A percentile compares a stretch with the other conserved stretches of the same genome.
Conservation (phyloP, 164 flowering plant species). For the Stephania cephalantha region DNA sequence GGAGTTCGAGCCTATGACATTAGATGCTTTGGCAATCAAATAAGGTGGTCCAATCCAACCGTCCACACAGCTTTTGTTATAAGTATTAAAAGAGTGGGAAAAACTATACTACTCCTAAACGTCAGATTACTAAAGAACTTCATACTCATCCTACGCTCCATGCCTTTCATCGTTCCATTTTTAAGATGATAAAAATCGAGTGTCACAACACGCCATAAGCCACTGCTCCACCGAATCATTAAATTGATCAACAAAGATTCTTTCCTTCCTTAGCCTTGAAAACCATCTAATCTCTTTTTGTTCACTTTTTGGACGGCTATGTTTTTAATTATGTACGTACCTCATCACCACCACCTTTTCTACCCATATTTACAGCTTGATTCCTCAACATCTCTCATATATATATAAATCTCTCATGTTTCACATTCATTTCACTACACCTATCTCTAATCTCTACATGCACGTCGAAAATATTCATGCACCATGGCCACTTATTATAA, state of each 20-base stretch:
- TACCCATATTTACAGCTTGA: conserved; percentile 18
- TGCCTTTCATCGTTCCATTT: too few species aligned
- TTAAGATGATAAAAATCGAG: background rate
- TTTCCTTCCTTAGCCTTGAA: conserved; percentile 23
- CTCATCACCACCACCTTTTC: background rate
- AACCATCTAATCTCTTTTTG: conserved; percentile 2
- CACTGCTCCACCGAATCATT: background rate
- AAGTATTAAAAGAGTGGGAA: too few species aligned
- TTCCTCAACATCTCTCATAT: conserved; percentile 20
- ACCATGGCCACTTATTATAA: background rate
- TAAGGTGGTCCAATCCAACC: too few species aligned
- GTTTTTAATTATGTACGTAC: background rate
- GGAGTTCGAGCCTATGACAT: too few species aligned
- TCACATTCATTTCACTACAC: too few species aligned
- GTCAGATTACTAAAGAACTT: background rate
- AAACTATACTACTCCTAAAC: background rate
- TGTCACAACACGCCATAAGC: background rate
- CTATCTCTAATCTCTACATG: too few species aligned
- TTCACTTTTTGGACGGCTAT: conserved; percentile 44
- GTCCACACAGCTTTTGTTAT: too few species aligned
- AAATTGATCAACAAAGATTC: conserved; percentile 13
- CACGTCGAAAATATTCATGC: background rate
- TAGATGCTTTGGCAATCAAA: too few species aligned
- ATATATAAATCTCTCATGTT: conserved; percentile 20
- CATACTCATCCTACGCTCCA: background rate